Evolutionary conservation across 768 basidiomycete genomes (phyloP), one percentile per base, ranked within the genome.

Genomic region (Daedaleopsis sinensis): DNA sequence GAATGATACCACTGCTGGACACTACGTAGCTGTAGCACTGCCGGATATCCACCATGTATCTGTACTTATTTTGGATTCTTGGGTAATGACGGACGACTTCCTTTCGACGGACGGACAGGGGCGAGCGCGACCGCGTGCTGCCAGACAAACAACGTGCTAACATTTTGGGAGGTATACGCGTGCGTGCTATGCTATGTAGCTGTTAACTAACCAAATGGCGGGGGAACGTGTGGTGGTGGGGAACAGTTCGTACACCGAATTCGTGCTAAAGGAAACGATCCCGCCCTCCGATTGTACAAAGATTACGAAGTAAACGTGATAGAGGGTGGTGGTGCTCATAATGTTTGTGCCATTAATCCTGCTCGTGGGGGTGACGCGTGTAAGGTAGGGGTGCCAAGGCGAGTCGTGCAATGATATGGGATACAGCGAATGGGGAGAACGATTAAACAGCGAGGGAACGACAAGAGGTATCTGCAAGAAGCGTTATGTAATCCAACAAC

Each of bases 401-500:
- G 65, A 42, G 48, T 61, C 44, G 60, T 67, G 67, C 60, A 67
- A 68, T 39, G 61, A 63, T 58, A 61, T 62, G 66, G 43, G 59
- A 62, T 67, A 64, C 60, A 61, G 47, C 24, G 47, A 59, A 64
- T 10, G 57, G 11, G 21, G 52, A 38, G 54, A 58, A 61, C 37
- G 46, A 62, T 38, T 52, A 47, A 54, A 60, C 42, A 67, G 52
- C 57, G 57, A 55, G 21, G 27, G 58, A 32, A 49, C 38, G 38
- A 43, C 27, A 21, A 58, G 57, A 67, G 64, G 64, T 65, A 67
- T 65, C 60, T 63, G 67, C 60, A 56, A 50, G 56, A 52, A 55
- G 53, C 49, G 67, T 68, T 72, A 72, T 70, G 68, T 72, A 72
- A 72, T 72, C 68, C 71, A 72, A 72, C 71, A 71, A 64, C 63